Evolutionary conservation across 495 filamentous ascomycete genomes (phyloP).

Genomic region (Annulohypoxylon nitens): DNA sequence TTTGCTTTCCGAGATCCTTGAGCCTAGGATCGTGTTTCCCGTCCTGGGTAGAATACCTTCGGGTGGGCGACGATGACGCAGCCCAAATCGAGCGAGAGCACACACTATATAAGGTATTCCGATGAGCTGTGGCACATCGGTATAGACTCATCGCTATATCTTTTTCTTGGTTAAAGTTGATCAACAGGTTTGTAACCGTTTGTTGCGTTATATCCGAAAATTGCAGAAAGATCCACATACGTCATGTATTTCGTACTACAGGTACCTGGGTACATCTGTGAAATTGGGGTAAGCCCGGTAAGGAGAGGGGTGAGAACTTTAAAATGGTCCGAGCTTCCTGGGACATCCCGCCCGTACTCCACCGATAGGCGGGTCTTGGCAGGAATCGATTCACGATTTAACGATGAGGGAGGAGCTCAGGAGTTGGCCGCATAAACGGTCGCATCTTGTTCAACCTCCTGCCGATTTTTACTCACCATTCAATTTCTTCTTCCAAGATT

Average conservation of each 20-base stretch:
- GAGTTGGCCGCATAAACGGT: conserved; percentile 35
- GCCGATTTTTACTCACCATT: conserved; percentile 4
- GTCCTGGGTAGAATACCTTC: conserved; percentile 44
- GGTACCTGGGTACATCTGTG: neutral
- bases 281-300: neutral
- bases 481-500: conserved; percentile 9
- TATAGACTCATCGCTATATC: conserved; percentile 36
- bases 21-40: conserved; percentile 68
- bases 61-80: neutral
- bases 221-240: conserved; percentile 1
- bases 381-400: neutral
- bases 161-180: neutral
- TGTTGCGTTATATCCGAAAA: conserved; percentile 2
- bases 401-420: neutral
- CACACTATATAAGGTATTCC: neutral
- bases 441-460: conserved; percentile 34
- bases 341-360: conserved; percentile 6
- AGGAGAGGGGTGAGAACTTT: neutral
- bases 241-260: conserved; percentile 19
- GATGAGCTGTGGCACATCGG: conserved; percentile 27
- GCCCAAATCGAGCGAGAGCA: conserved; percentile 2
- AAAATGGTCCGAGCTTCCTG: conserved; percentile 17
- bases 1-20: conserved; percentile 72
- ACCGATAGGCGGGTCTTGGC: conserved; percentile 8
- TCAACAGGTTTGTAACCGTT: neutral